A percentile compares a stretch with the other conserved stretches of the same genome.
Evolutionary conservation across 768 basidiomycete genomes (phyloP).

Genomic region (Tubosaeta sp.): DNA sequence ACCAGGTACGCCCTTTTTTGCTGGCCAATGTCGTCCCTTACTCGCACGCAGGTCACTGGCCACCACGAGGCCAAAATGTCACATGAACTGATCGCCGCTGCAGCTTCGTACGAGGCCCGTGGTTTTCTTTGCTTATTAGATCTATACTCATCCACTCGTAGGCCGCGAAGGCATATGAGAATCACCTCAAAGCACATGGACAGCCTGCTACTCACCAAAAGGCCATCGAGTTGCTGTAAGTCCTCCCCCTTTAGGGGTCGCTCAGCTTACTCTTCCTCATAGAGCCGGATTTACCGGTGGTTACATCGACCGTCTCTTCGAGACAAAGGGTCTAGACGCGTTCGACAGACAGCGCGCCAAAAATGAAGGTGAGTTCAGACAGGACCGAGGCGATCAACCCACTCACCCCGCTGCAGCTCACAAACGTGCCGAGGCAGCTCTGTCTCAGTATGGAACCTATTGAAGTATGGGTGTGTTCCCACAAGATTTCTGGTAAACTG

Average conservation of each 20-base stretch:
- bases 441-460: conserved; percentile 14
- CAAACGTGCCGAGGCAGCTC: conserved; percentile 1
- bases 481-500: background rate
- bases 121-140: background rate
- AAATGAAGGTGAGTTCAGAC: conserved; percentile 14
- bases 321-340: conserved; percentile 24
- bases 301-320: conserved; percentile 20
- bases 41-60: conserved; percentile 5
- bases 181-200: conserved; percentile 16
- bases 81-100: conserved; percentile 26
- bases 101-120: conserved; percentile 26
- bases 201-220: conserved; percentile 22
- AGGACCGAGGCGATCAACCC: too few relatives aligned
- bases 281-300: conserved; percentile 28
- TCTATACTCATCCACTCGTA: conserved; percentile 5
- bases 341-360: conserved; percentile 19
- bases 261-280: background rate
- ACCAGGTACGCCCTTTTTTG: conserved; percentile 1
- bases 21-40: background rate
- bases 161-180: conserved; percentile 29
- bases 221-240: conserved; percentile 25
- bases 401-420: conserved; percentile 14
- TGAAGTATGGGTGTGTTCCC: conserved; percentile 2
- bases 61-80: conserved; percentile 22
- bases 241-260: background rate